phyloP scores from a whole-genome alignment of 2,329 filamentous ascomycete genomes.

The Ceratocystis diversiconidia region DNA sequence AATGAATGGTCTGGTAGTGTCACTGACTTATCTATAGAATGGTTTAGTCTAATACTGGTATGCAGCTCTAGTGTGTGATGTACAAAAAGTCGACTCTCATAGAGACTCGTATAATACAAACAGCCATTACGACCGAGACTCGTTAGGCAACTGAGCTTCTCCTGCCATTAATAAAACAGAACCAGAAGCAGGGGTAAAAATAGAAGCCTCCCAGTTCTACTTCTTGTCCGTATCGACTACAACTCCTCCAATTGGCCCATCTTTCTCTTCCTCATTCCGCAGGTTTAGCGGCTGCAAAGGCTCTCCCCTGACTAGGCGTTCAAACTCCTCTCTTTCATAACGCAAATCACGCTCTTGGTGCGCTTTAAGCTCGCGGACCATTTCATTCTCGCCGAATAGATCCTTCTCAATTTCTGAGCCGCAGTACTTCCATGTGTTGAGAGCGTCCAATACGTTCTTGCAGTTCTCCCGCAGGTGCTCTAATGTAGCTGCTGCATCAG shows the following conservation, averaged over 20 bases:
- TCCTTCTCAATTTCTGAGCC: constrained; percentile 15
- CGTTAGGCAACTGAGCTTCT: not conserved
- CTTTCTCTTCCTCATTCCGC: not conserved
- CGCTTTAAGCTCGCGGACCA: constrained; percentile 10
- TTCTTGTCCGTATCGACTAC: too few relatives aligned
- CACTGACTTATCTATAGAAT: not conserved
- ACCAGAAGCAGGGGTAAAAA: too few relatives aligned
- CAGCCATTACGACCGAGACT: not conserved
- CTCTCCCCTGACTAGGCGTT: not conserved
- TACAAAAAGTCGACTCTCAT: not conserved
- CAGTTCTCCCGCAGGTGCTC: constrained; percentile 23
- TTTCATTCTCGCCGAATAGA: constrained; percentile 16
- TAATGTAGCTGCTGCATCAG: constrained; percentile 27
- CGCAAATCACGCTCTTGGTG: constrained; percentile 2
- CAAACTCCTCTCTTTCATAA: constrained; percentile 10
- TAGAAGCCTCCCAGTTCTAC: too few relatives aligned
- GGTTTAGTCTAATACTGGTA: not conserved
- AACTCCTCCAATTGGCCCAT: too few relatives aligned
- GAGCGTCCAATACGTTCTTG: constrained; percentile 25
- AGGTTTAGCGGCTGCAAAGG: not conserved
- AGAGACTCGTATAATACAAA: not conserved
- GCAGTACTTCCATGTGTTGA: constrained; percentile 20
- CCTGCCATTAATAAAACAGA: too few relatives aligned
- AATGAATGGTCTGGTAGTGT: too few relatives aligned
- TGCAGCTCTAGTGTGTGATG: not conserved